Evolutionary conservation across 2,329 filamentous ascomycete species (phyloP), one percentile per base, ranked within the genome.

Genomic region (Stylonectria norvegica): DNA sequence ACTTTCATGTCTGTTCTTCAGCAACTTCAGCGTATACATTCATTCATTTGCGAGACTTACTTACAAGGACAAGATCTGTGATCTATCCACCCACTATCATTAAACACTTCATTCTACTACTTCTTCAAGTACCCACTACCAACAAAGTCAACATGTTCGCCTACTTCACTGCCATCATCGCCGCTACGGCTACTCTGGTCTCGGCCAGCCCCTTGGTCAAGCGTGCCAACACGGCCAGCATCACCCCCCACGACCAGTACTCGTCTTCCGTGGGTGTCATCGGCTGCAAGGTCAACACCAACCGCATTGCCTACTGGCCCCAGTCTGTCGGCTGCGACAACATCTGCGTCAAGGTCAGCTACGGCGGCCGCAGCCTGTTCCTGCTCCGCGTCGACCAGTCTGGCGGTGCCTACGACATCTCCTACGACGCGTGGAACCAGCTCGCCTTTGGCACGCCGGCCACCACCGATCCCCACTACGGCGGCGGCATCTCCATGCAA

Each of bases 261-360:
- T 76, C 73, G 2, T 78, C 73, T 12, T 78, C 75, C 4, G 61
- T 79, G 45, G 78, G 78, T 33, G 77, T 79, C 4, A 62, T 78
- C 5, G 78, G 78, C 36, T 81, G 78, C 71, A 75, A 78, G 61
- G 70, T 81, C 60, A 61, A 81, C 63, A 78, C 71, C 46, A 73
- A 81, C 67, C 75, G 76, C 29, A 69, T 81, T 27, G 78, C 78
- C 46, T 81, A 81, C 69, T 81, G 75, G 74, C 78, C 78, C 5
- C 56, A 54, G 17, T 56, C 65, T 4, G 66, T 76, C 34, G 67
- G 68, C 64, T 81, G 78, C 66, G 64, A 71, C 63, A 68, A 75
- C 57, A 68, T 81, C 50, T 81, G 78, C 62, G 65, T 80, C 52
- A 71, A 72, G 59, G 63, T 81, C 45, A 68, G 64, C 41, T 63